These are phyloP conservation scores for Pichia paraexigua DNA, from an alignment of 805 yeast species.

Conservation along the genomic window DNA sequence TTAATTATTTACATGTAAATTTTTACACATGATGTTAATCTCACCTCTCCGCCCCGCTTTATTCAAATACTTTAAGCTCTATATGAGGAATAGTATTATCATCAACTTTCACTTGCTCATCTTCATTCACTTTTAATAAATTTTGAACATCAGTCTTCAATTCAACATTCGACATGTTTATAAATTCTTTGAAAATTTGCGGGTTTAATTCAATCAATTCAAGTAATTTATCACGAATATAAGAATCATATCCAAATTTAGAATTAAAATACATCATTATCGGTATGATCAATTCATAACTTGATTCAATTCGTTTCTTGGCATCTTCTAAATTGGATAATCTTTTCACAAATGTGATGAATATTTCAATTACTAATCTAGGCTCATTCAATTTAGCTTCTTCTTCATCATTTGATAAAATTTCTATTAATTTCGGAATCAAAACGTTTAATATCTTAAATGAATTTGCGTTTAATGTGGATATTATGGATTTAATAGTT, in stretches of 20 bases:
- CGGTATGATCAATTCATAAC: constrained; percentile 26
- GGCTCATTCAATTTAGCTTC: constrained; percentile 24
- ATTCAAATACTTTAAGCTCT: constrained; percentile 45
- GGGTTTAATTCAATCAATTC: constrained; percentile 39
- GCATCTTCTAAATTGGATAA: constrained; percentile 8
- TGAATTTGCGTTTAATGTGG: constrained; percentile 8
- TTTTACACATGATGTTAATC: no score
- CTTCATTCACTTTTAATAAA: constrained; percentile 30
- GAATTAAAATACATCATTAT: constrained; percentile 27
- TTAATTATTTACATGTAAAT: no score
- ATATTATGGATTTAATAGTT: constrained; percentile 45
- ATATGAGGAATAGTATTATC: constrained; percentile 31
- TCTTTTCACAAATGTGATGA: constrained; percentile 37
- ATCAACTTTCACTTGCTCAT: constrained; percentile 12
- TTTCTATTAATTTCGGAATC: constrained; percentile 37
- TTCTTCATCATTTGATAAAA: constrained; percentile 10
- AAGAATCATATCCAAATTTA: constrained; percentile 23
- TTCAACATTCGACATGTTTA: constrained; percentile 30
- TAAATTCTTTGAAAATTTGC: constrained; percentile 39
- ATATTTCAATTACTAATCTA: constrained; percentile 39
- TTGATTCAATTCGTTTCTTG: constrained; percentile 6
- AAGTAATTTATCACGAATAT: constrained; percentile 40
- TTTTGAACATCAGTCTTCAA: constrained; percentile 37
- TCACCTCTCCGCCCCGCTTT: no score
- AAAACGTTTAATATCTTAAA: constrained; percentile 15